Percentiles rank a stretch among this genome's conserved stretches.
Evolutionary conservation across 208 protist genomes (phyloP).

Genomic region (Leptomonas seymouri): DNA sequence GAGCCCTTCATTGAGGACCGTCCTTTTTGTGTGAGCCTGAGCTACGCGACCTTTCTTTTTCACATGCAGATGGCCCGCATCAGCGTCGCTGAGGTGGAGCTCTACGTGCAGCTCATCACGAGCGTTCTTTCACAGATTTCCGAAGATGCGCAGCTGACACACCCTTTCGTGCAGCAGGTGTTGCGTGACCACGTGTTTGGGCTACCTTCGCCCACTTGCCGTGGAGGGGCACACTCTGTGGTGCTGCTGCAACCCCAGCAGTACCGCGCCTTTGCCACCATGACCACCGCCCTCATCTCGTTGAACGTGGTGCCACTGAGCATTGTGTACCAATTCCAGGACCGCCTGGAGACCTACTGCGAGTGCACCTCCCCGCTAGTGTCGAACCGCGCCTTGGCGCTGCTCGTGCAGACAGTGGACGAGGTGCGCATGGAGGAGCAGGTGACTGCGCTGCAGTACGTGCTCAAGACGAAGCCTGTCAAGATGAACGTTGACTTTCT

Average conservation of each 20-base stretch:
- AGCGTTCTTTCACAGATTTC: slow-evolving; percentile 69
- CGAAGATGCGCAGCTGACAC: slow-evolving; percentile 57
- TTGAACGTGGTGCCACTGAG: slow-evolving; percentile 63
- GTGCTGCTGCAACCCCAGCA: slow-evolving; percentile 80
- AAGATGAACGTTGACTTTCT: slow-evolving; percentile 90
- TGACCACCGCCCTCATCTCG: slow-evolving; percentile 65
- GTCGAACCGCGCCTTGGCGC: slow-evolving; percentile 75
- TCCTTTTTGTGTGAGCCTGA: slow-evolving; percentile 89
- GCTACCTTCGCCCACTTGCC: slow-evolving; percentile 77
- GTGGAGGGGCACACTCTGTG: slow-evolving; percentile 76
- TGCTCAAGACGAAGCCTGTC: slow-evolving; percentile 70
- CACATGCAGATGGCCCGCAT: slow-evolving; percentile 92
- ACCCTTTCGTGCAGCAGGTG: slow-evolving; percentile 87
- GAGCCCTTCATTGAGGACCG: slow-evolving; percentile 76
- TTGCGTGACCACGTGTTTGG: slow-evolving; percentile 86
- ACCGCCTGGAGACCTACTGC: slow-evolving; percentile 75
- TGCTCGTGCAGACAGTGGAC: slow-evolving; percentile 76
- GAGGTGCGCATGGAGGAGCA: slow-evolving; percentile 81
- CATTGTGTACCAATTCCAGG: slow-evolving; percentile 87
- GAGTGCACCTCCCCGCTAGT: slow-evolving; percentile 73
- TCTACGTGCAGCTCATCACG: slow-evolving; percentile 85
- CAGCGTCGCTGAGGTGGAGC: slow-evolving; percentile 72
- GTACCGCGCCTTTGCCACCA: slow-evolving; percentile 80
- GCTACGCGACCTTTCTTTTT: slow-evolving; percentile 89
- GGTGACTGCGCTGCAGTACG: slow-evolving; percentile 76